A percentile compares a stretch with the other conserved stretches of the same genome.
Conservation (phyloP, 2,329 filamentous ascomycete species). For the Fusarium sulawesiense region DNA sequence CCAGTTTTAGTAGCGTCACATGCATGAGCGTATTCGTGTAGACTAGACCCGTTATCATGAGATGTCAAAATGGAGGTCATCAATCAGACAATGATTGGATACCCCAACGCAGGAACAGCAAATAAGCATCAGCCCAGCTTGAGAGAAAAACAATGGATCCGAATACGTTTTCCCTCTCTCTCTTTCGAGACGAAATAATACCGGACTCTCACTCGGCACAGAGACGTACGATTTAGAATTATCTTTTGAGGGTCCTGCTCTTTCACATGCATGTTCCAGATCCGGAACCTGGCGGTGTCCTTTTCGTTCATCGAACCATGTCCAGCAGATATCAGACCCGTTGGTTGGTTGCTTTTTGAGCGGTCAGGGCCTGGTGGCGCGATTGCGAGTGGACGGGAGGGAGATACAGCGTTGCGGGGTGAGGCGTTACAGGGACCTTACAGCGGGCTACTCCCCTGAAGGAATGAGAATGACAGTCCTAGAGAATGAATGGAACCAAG, state of each 20-base stretch:
- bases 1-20: slow-evolving; percentile 24
- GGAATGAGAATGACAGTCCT: slow-evolving; percentile 14
- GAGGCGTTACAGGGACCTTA: slow-evolving; percentile 30
- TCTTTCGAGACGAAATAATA: slow-evolving; percentile 35
- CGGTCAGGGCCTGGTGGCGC: slow-evolving; percentile 42
- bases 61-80: slow-evolving; percentile 25
- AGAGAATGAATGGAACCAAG: background rate
- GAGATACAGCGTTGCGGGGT: slow-evolving; percentile 31
- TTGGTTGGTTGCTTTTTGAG: slow-evolving; percentile 33
- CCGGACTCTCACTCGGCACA: slow-evolving; percentile 18
- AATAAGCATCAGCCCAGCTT: slow-evolving; percentile 11
- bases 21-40: slow-evolving; percentile 38
- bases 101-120: slow-evolving; percentile 14
- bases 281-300: slow-evolving; percentile 40
- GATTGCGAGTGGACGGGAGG: slow-evolving; percentile 13
- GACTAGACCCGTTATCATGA: slow-evolving; percentile 20
- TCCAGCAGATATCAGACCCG: slow-evolving; percentile 2
- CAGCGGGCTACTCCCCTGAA: slow-evolving; percentile 20
- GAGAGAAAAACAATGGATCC: slow-evolving; percentile 2
- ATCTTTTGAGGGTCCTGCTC: slow-evolving; percentile 1
- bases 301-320: slow-evolving; percentile 37
- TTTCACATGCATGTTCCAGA: slow-evolving; percentile 41
- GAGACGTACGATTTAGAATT: slow-evolving; percentile 34
- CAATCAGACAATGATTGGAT: slow-evolving; percentile 30
- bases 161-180: slow-evolving; percentile 13